These are phyloP conservation scores for Iris macrosiphon DNA, from an alignment of 106 monocot species.

Conservation along the genomic window DNA sequence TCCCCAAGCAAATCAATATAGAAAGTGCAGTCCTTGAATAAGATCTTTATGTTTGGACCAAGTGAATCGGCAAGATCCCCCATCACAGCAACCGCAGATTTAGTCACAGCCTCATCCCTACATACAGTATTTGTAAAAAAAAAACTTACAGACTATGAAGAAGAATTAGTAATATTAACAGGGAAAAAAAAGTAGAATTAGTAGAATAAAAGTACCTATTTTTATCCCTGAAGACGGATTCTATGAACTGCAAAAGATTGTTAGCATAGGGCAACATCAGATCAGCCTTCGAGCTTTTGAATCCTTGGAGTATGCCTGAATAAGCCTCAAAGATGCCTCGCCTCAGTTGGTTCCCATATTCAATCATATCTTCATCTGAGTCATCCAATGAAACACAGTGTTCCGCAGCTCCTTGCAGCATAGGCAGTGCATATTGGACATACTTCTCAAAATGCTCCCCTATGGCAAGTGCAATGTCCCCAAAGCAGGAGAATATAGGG, in stretches of 20 bases:
- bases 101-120: background rate
- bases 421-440: conserved; percentile 58
- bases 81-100: background rate
- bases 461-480: conserved; percentile 81
- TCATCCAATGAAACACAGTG: conserved; percentile 24
- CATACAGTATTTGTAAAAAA: background rate
- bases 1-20: background rate
- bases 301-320: conserved; percentile 77
- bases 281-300: conserved; percentile 59
- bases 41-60: background rate
- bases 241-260: conserved; percentile 50
- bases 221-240: conserved; percentile 7
- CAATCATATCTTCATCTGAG: conserved; percentile 58
- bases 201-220: conserved; percentile 1
- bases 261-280: conserved; percentile 52
- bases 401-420: conserved; percentile 70
- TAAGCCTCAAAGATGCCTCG: conserved; percentile 76
- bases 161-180: too few species aligned
- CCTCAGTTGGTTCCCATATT: conserved; percentile 66
- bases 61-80: background rate
- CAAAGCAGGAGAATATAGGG: conserved; percentile 84
- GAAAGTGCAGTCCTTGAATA: conserved; percentile 2
- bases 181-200: too few species aligned
- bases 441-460: conserved; percentile 84
- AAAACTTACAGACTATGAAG: too few species aligned